phyloP scores from a whole-genome alignment of 2,329 filamentous ascomycete species.

The Hypoxylon sp. region DNA sequence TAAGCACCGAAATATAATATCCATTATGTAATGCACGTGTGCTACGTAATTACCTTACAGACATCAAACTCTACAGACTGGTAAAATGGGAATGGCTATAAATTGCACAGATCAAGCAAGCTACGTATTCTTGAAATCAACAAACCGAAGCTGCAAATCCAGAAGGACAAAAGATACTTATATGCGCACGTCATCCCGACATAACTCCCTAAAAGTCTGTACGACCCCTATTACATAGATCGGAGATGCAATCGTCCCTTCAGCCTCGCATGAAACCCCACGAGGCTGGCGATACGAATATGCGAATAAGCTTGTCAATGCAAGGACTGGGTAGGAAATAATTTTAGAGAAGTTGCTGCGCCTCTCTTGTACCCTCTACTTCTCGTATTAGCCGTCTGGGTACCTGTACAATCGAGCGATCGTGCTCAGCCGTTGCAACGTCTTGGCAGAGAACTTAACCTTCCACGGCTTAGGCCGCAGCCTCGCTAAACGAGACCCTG shows the following conservation, averaged over 20 bases:
- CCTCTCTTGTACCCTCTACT: conserved; percentile 31
- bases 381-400: conserved; percentile 33
- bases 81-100: not conserved
- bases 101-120: not conserved
- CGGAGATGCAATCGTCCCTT: not conserved
- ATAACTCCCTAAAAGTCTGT: not conserved
- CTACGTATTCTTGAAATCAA: not conserved
- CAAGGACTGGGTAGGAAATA: conserved; percentile 16
- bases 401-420: conserved; percentile 35
- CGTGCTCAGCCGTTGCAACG: conserved; percentile 16
- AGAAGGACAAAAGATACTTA: not conserved
- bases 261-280: conserved; percentile 34
- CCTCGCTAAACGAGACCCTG: conserved; percentile 15
- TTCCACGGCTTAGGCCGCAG: conserved; percentile 13
- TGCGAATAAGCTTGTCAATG: not conserved
- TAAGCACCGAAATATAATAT: not conserved
- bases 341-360: conserved; percentile 28
- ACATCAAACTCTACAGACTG: not conserved
- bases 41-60: not conserved
- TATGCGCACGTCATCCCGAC: conserved; percentile 13
- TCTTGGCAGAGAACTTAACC: conserved; percentile 34
- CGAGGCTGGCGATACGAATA: conserved; percentile 1
- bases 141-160: not conserved
- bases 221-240: conserved; percentile 9
- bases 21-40: conserved; percentile 21